These are phyloP conservation scores for Fusarium brevicatenulatum DNA, from an alignment of 2,329 filamentous ascomycete genomes.

Conservation along the genomic window DNA sequence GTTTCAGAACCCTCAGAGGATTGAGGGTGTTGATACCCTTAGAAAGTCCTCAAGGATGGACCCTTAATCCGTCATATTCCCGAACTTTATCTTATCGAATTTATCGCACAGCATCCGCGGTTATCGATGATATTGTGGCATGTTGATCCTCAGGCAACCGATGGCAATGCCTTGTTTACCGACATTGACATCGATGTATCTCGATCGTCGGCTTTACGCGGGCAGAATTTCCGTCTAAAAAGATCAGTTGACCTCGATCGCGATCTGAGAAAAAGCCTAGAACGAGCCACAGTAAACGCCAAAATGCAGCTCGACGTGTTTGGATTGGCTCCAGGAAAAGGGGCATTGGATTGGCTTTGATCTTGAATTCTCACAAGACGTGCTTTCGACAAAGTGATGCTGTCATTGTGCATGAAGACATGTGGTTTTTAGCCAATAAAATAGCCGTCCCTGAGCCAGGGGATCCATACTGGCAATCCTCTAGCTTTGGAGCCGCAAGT, in stretches of 20 bases:
- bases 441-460: slow-evolving; percentile 8
- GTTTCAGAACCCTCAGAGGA: not conserved
- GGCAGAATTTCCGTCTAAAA: slow-evolving; percentile 3
- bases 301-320: slow-evolving; percentile 22
- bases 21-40: slow-evolving; percentile 32
- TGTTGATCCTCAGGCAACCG: slow-evolving; percentile 6
- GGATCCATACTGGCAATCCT: slow-evolving; percentile 5
- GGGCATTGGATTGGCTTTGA: slow-evolving; percentile 15
- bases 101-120: not conserved
- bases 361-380: slow-evolving; percentile 6
- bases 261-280: slow-evolving; percentile 29
- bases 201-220: slow-evolving; percentile 34
- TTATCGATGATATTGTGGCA: not conserved
- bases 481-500: slow-evolving; percentile 21
- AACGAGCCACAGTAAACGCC: slow-evolving; percentile 18
- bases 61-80: slow-evolving; percentile 24
- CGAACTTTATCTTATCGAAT: not conserved
- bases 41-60: slow-evolving; percentile 10
- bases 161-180: slow-evolving; percentile 22
- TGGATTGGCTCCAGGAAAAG: slow-evolving; percentile 25
- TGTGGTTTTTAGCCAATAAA: slow-evolving; percentile 17
- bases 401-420: slow-evolving; percentile 34
- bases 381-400: slow-evolving; percentile 34
- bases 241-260: slow-evolving; percentile 33
- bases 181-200: slow-evolving; percentile 21